phyloP scores from a whole-genome alignment of 257 asterid species.

The Solanum phureja region DNA sequence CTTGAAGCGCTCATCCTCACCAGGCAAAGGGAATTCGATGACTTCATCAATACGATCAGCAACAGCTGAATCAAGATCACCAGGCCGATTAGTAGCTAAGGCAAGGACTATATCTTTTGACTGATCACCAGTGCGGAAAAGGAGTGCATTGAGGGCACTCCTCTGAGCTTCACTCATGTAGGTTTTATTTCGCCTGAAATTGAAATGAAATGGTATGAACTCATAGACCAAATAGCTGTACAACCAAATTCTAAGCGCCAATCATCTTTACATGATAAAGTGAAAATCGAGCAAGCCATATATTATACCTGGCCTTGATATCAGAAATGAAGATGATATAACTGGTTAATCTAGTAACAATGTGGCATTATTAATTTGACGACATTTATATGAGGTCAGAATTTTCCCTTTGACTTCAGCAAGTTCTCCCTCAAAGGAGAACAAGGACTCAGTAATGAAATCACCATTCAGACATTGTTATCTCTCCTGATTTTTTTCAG shows the following conservation, averaged over 20 bases:
- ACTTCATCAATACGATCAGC: slow-evolving; percentile 95
- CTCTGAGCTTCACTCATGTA: slow-evolving; percentile 99
- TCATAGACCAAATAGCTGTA: neutral
- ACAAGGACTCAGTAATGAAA: neutral
- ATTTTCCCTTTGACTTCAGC: neutral
- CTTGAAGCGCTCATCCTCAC: slow-evolving; percentile 78
- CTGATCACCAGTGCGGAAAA: slow-evolving; percentile 90
- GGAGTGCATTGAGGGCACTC: slow-evolving; percentile 94
- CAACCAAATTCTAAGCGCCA: neutral
- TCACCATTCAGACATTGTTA: neutral
- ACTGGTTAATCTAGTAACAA: neutral
- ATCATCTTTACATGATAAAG: neutral
- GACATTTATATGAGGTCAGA: neutral
- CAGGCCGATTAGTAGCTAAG: slow-evolving; percentile 90
- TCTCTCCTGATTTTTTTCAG: neutral
- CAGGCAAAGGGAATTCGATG: slow-evolving; percentile 87
- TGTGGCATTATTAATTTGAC: neutral
- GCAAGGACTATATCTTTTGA: slow-evolving; percentile 94
- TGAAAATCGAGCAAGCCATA: neutral
- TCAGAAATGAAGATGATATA: neutral
- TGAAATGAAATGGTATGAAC: neutral
- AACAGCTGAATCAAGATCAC: slow-evolving; percentile 94
- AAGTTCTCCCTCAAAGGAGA: neutral
- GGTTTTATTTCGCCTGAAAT: slow-evolving; percentile 79
- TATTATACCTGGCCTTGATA: neutral